Evolutionary conservation across 1,284 basidiomycete species (phyloP).

Genomic region (Cutaneotrichosporon dermatis): DNA sequence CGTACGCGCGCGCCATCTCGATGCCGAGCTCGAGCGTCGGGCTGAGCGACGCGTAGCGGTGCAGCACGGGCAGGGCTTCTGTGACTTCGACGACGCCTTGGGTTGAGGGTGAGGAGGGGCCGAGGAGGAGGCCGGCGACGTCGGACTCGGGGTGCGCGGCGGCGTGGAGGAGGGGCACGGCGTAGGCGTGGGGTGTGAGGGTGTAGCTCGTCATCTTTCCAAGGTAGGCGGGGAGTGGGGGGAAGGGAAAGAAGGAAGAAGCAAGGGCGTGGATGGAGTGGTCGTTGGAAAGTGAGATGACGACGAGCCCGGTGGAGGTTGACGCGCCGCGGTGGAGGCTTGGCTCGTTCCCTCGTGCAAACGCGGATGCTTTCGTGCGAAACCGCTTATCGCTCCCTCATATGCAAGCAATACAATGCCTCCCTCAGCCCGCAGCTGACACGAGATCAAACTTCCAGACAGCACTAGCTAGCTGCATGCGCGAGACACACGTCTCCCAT

Average conservation of each 20-base stretch:
- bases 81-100: constrained; percentile 14
- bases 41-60: constrained; percentile 44
- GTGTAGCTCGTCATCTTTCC: constrained; percentile 10
- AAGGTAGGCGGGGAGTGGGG: background rate
- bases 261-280: no score
- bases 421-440: no score
- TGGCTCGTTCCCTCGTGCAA: no score
- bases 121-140: constrained; percentile 48
- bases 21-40: constrained; percentile 44
- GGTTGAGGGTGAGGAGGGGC: constrained; percentile 11
- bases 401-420: no score
- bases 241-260: no score
- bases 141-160: constrained; percentile 41
- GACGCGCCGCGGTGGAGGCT: no score
- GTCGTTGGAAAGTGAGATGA: no score
- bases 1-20: constrained; percentile 34
- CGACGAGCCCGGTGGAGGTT: no score
- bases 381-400: no score
- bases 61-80: constrained; percentile 47
- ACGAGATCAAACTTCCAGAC: no score
- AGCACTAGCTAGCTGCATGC: background rate
- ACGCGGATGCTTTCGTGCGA: no score
- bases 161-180: constrained; percentile 38
- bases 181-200: constrained; percentile 27
- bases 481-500: background rate